Evolutionary conservation across 371 early-diverging fungal species (phyloP), one percentile per base, ranked within the genome.

Genomic region (Synchytrium microbalum): DNA sequence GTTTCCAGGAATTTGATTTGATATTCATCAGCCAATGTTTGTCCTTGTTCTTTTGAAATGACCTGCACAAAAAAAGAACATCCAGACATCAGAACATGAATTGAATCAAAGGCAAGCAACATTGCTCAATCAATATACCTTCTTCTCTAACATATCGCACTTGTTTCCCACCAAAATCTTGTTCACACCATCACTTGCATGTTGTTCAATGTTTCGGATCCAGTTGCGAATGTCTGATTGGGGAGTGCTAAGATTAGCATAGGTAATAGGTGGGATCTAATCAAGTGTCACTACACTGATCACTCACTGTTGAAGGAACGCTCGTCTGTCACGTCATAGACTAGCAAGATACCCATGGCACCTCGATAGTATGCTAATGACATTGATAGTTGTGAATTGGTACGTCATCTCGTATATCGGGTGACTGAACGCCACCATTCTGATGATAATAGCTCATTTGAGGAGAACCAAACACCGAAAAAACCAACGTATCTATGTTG

Each of bases 101-200:
- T 56, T 56, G 56, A 5, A 5, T 56, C 8, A 24, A 29, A 5
- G 5, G 56, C 13, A 5, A 26, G 56, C 29, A 56, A 24, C 13
- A 26, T 26, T 13, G 13, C 31, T 5, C 53, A 26, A 64, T 19
- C 46, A 29, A n/a, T 88, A 88, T 54, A 86, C 86, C 81, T 92
- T 92, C 74, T 90, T 89, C 67, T 90, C 90, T 61, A 82, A 82
- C 76, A 97, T 83, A 80, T 99, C 99, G 69, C 92, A 90, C 85
- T 99, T 99, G 86, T 99, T 99, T 66, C 99, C 99, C 52, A 99
- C 89, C 59, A 99, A 76, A 67, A 98, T 82, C 82, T 98, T 95
- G 83, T 95, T 95, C 56, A 92, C 92, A 54, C 89, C 88, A 69
- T 93, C 92, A 30, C 88, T 88, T 31, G 95, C 97, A 73, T 98